Conservation (phyloP, 1,284 basidiomycete genomes). For the Paramarasmius palmivorus region DNA sequence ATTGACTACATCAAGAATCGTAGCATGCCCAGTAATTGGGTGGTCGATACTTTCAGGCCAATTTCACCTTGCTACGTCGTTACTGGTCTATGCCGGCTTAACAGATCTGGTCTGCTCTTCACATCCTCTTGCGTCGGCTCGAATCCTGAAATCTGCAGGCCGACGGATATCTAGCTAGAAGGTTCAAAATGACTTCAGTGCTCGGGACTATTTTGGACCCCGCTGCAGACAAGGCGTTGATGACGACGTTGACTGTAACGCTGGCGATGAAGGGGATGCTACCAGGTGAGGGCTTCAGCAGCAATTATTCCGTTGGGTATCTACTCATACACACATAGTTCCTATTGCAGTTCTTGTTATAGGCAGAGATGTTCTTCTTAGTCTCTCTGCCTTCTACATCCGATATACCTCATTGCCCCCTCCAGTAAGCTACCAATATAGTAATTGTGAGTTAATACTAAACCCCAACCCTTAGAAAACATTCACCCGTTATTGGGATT, state of each 20-base stretch:
- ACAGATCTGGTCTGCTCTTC: slow-evolving; percentile 79
- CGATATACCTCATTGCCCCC: slow-evolving; percentile 87
- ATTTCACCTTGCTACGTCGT: slow-evolving; percentile 75
- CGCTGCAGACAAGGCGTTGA: slow-evolving; percentile 93
- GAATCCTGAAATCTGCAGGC: slow-evolving; percentile 46
- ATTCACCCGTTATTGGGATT: slow-evolving; percentile 90
- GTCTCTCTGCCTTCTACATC: slow-evolving; percentile 91
- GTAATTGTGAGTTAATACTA: slow-evolving; percentile 4
- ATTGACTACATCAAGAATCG: slow-evolving; percentile 85
- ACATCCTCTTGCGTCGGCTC: slow-evolving; percentile 5
- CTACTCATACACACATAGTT: slow-evolving; percentile 45
- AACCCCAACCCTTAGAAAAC: slow-evolving; percentile 69
- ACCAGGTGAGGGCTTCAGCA: slow-evolving; percentile 58
- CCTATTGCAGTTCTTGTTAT: slow-evolving; percentile 86
- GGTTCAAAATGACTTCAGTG: slow-evolving; percentile 84
- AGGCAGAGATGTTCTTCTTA: slow-evolving; percentile 86
- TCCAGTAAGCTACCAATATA: slow-evolving; percentile 59
- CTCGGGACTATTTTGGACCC: slow-evolving; percentile 96
- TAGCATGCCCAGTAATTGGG: slow-evolving; percentile 87
- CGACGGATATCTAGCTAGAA: slow-evolving; percentile 89
- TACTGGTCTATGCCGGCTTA: slow-evolving; percentile 87
- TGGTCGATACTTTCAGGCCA: slow-evolving; percentile 90
- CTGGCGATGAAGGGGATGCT: slow-evolving; percentile 83
- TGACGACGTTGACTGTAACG: slow-evolving; percentile 93
- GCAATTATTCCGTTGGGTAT: background rate